Percentiles rank a stretch among this genome's conserved stretches.
Evolutionary conservation across 129 eudicot genomes (phyloP).

Genomic region (Pittosporum tobira): DNA sequence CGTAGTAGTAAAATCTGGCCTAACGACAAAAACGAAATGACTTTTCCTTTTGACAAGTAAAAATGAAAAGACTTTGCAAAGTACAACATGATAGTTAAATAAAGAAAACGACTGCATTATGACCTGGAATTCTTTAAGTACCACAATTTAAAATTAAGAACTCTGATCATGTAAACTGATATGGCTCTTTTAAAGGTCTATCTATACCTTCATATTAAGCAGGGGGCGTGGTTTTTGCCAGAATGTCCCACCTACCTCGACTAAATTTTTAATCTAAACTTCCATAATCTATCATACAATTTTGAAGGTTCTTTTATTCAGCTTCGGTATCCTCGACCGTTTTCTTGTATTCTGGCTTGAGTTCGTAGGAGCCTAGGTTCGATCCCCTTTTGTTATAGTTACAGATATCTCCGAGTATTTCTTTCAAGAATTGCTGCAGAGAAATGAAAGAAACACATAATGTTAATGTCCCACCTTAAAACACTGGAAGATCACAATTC

Average conservation of each 20-base stretch:
- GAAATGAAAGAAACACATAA: neutral
- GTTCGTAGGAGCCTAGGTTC: slow-evolving; percentile 80
- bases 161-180: slow-evolving; percentile 8
- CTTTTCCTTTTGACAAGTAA: too few species aligned
- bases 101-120: too few species aligned
- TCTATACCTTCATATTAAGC: neutral
- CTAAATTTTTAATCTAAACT: neutral
- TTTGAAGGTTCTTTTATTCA: slow-evolving; percentile 23
- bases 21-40: too few species aligned
- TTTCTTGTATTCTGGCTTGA: slow-evolving; percentile 83
- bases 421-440: slow-evolving; percentile 84
- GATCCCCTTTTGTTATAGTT: slow-evolving; percentile 80
- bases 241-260: slow-evolving; percentile 5
- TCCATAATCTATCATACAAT: slow-evolving; percentile 19
- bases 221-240: neutral
- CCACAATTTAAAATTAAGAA: neutral
- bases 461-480: neutral
- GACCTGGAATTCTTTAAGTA: too few species aligned
- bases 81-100: too few species aligned
- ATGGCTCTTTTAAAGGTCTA: slow-evolving; percentile 4
- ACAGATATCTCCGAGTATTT: slow-evolving; percentile 72
- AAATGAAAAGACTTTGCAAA: too few species aligned
- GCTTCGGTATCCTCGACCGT: slow-evolving; percentile 62
- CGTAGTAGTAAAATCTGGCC: too few species aligned
- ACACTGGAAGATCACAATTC: neutral